phyloP scores from a whole-genome alignment of 2,329 filamentous ascomycete genomes.

The Phialophora verrucosa region DNA sequence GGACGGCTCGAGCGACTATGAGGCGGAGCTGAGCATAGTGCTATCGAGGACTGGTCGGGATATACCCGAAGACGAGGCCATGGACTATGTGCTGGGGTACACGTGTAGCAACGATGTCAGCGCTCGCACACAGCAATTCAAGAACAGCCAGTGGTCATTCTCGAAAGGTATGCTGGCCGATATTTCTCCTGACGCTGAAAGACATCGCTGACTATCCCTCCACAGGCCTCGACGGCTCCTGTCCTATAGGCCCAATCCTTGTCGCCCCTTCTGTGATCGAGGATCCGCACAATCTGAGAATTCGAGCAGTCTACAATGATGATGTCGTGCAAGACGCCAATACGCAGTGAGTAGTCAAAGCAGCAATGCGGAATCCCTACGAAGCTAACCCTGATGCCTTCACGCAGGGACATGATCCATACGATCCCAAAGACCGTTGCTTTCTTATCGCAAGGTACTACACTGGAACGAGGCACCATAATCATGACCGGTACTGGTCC shows the following conservation, averaged over 20 bases:
- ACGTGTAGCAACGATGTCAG: constrained; percentile 49
- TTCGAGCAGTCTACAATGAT: constrained; percentile 38
- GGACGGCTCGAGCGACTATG: constrained; percentile 49
- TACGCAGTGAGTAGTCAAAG: constrained; percentile 10
- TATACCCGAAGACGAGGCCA: constrained; percentile 44
- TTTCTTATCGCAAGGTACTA: constrained; percentile 47
- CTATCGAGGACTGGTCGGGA: constrained; percentile 45
- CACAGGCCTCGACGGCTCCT: constrained; percentile 52
- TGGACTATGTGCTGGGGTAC: constrained; percentile 50
- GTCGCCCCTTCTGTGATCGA: constrained; percentile 41
- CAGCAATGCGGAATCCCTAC: background rate
- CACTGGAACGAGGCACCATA: constrained; percentile 45
- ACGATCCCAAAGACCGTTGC: constrained; percentile 44
- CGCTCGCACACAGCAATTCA: constrained; percentile 46
- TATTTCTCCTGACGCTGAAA: constrained; percentile 45
- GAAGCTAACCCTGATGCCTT: background rate
- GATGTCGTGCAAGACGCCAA: constrained; percentile 20
- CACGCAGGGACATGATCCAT: constrained; percentile 46
- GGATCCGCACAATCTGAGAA: constrained; percentile 48
- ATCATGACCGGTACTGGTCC: constrained; percentile 51
- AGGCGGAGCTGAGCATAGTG: constrained; percentile 48
- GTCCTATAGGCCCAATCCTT: constrained; percentile 46
- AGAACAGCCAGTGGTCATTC: constrained; percentile 45
- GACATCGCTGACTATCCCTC: constrained; percentile 58
- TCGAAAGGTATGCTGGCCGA: constrained; percentile 42